phyloP scores from a whole-genome alignment of 1,284 basidiomycete genomes.

The Sutorius eximius region DNA sequence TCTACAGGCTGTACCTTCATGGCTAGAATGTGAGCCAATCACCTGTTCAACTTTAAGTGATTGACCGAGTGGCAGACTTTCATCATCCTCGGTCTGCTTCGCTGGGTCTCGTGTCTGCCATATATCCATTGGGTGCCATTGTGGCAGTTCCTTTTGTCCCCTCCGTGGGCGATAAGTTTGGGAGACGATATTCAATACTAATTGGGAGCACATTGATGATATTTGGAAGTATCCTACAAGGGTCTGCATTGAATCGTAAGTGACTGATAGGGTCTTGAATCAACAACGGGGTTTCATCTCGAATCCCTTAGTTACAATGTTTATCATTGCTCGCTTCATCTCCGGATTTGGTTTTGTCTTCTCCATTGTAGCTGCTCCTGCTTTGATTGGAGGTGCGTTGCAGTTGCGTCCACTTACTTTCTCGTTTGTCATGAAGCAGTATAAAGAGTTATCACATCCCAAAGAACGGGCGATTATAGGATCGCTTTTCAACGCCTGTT shows the following conservation, averaged over 20 bases:
- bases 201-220: constrained; percentile 5
- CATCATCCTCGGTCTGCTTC: constrained; percentile 16
- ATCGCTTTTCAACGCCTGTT: constrained; percentile 7
- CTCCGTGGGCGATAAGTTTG: constrained; percentile 9
- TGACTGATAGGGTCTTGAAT: too few relatives aligned
- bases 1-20: constrained; percentile 21
- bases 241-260: constrained; percentile 11
- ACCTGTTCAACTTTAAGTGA: background rate
- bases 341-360: constrained; percentile 11
- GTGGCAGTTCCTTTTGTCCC: constrained; percentile 13
- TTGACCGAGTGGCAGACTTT: constrained; percentile 14
- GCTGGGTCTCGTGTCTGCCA: constrained; percentile 14
- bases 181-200: constrained; percentile 17
- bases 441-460: constrained; percentile 18
- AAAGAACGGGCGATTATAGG: constrained; percentile 18
- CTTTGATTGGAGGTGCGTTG: constrained; percentile 18
- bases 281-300: background rate
- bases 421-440: background rate
- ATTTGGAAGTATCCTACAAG: constrained; percentile 13
- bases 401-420: background rate
- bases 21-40: constrained; percentile 18
- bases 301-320: constrained; percentile 13
- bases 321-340: constrained; percentile 19
- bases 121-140: constrained; percentile 15
- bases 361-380: constrained; percentile 12